Percentiles rank a stretch among this genome's conserved stretches.
Conservation (phyloP, 2,329 filamentous ascomycete genomes). For the Trichophyton mentagrophytes region DNA sequence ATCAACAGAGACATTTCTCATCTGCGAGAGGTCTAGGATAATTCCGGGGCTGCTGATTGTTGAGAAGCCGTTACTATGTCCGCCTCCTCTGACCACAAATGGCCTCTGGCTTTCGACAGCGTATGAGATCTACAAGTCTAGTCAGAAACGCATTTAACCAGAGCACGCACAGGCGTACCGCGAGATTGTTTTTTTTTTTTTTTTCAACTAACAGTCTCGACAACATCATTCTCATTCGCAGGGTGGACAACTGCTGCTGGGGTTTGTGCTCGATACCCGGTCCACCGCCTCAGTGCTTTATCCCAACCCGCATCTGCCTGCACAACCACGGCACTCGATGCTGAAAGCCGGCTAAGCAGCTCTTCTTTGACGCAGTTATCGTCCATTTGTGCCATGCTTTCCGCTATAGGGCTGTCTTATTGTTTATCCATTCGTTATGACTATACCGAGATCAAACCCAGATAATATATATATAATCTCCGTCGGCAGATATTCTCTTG, state of each 20-base stretch:
- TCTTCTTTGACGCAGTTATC: background rate
- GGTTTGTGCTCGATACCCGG: background rate
- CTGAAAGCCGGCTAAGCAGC: background rate
- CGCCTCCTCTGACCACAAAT: conserved; percentile 4
- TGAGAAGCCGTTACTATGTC: conserved; percentile 6
- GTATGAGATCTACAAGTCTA: background rate
- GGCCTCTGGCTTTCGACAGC: background rate
- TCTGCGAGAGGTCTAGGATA: conserved; percentile 4
- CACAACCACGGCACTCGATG: background rate
- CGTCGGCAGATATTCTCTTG: background rate
- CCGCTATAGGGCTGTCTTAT: background rate
- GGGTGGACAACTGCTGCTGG: background rate
- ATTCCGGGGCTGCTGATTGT: conserved; percentile 3
- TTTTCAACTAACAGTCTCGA: background rate
- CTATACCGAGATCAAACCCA: background rate
- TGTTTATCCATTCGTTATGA: background rate
- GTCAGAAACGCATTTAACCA: background rate
- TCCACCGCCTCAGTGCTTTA: background rate
- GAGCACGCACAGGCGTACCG: background rate
- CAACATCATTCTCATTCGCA: background rate
- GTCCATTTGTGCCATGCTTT: background rate
- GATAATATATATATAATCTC: background rate
- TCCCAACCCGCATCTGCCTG: background rate
- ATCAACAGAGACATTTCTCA: conserved; percentile 1
- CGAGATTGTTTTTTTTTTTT: too few species aligned